Evolutionary conservation across 1,284 basidiomycete genomes (phyloP).

Genomic region (Heimioporus retisporus): DNA sequence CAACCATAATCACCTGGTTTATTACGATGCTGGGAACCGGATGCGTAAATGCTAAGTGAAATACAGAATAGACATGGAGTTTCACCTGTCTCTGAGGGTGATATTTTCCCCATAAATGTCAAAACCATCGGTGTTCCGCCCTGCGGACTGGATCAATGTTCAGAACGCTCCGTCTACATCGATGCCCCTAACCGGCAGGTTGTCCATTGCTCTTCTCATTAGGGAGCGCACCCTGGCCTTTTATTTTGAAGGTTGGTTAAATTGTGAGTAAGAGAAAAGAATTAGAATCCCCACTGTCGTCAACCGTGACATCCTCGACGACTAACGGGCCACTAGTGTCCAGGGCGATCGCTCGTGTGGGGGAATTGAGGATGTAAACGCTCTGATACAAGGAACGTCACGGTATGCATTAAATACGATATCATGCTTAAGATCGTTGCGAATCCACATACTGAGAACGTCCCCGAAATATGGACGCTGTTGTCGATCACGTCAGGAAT

Average conservation of each 20-base stretch:
- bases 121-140: conserved; percentile 69
- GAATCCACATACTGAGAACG: conserved; percentile 28
- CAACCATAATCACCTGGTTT: conserved; percentile 39
- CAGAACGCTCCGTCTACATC: not conserved
- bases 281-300: conserved; percentile 48
- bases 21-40: conserved; percentile 27
- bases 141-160: conserved; percentile 32
- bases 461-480: conserved; percentile 39
- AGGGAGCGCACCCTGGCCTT: conserved; percentile 50
- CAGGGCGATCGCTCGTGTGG: conserved; percentile 51
- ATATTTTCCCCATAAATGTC: conserved; percentile 57
- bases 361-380: conserved; percentile 59
- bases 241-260: not conserved
- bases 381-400: conserved; percentile 31
- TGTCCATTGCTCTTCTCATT: conserved; percentile 30
- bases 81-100: conserved; percentile 51
- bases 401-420: not conserved
- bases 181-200: conserved; percentile 33
- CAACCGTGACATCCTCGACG: conserved; percentile 50
- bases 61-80: conserved; percentile 8
- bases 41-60: conserved; percentile 10
- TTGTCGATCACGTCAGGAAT: conserved; percentile 3
- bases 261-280: not conserved
- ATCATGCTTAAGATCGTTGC: not conserved
- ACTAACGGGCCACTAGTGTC: conserved; percentile 41